Conservation (phyloP, 148 eudicot species). For the Cornus kousa region DNA sequence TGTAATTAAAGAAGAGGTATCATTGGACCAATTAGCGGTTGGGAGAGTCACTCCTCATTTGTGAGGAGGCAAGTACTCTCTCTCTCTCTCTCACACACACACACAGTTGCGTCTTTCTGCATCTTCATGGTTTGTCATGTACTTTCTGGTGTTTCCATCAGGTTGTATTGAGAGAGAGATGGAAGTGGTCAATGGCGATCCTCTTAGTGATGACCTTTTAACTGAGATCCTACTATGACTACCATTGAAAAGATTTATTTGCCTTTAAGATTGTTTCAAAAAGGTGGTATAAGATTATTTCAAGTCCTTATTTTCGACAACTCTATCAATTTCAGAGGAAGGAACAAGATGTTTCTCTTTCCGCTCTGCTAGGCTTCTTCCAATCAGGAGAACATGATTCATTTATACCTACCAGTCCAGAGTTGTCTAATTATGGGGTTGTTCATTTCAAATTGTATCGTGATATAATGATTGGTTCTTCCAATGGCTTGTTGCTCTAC, state of each 20-base stretch:
- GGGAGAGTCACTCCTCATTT: too few relatives aligned
- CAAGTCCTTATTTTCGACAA: not conserved
- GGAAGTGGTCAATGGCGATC: not conserved
- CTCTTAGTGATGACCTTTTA: not conserved
- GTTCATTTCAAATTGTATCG: not conserved
- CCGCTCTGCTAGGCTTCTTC: not conserved
- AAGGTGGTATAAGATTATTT: not conserved
- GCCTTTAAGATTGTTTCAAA: not conserved
- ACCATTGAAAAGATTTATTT: not conserved
- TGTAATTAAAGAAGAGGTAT: too few relatives aligned
- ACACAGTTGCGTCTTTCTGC: too few relatives aligned
- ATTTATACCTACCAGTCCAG: not conserved
- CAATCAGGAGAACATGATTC: not conserved
- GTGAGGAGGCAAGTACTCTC: too few relatives aligned
- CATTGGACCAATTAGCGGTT: too few relatives aligned
- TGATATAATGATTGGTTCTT: not conserved
- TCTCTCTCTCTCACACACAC: too few relatives aligned
- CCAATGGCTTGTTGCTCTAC: conserved; percentile 6
- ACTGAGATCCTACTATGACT: not conserved
- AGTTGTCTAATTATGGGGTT: not conserved
- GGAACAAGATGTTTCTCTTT: not conserved
- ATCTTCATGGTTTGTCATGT: too few relatives aligned
- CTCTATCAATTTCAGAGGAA: not conserved
- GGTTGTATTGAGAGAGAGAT: not conserved
- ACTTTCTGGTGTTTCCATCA: too few relatives aligned